Evolutionary conservation across 306 rosid genomes (phyloP), one percentile per base, ranked within the genome.

Genomic region (Prunus mongolica): DNA sequence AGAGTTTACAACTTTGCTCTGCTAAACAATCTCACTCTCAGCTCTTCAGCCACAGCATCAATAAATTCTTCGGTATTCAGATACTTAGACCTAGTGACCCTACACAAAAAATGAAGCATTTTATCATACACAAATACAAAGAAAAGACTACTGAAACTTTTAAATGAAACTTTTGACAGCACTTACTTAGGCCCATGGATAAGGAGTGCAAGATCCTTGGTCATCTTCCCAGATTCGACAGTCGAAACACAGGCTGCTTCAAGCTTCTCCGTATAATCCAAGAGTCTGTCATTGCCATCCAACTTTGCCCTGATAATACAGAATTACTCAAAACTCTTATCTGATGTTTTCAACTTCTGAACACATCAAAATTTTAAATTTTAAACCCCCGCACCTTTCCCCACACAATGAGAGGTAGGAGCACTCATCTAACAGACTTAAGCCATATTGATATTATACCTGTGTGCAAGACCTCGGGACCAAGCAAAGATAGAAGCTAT

Each of bases 401-500:
- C 19, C 8, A 6, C 19, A 14, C n/a, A 18, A 25, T 13, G 6
- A 47, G 69, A 18, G n/a, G n/a, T 14, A 12, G 27, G 9, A 51
- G 32, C 19, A 60, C 44, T 20, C 7, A 22, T 60, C 44, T n/a
- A 22, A 2, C 22, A 72, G 24, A 5, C 8, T 12, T 12, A 18
- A 47, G 63, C 8, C 61, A 64, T 16, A 11, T 1, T 52, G 50
- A 75, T 54, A 15, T 27, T 73, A 0, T 86, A 90, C 98, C 98
- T 82, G 78, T 92, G 98, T 30, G 93, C 86, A 76, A 94, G 97
- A 71, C 97, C 98, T 22, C 88, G 89, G 7, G 98, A 82, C 97
- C 98, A 94, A 75, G 98, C 98, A 76, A 94, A 90, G 67, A 94
- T 94, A 32, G 96, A 94, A 5, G 98, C 98, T 85, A 94, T 94